Base-by-base conservation (phyloP, 2,329 filamentous ascomycete genomes). In the Aspergillus neotritici region DNA sequence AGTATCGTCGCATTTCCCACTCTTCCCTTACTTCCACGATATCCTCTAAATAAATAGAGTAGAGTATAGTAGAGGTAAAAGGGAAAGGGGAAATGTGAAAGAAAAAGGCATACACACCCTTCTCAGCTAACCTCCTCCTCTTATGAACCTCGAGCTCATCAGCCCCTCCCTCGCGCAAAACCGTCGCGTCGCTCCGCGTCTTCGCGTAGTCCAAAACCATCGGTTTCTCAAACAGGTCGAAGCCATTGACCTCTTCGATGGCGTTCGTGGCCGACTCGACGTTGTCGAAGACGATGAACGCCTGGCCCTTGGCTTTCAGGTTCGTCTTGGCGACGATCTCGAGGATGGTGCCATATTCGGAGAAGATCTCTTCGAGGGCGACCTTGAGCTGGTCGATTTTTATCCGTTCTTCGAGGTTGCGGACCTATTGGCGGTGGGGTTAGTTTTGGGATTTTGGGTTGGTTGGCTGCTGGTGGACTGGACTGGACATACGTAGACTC, bases 71-170 rank as follows among this genome's bases (percentile, higher is more conserved):
- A 36, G 30, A 40, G 34, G 5, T 34, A 5, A 32, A 41, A 40
- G 6, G 6, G 43, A 31, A 15, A 40, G 12, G 5, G 34, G 16
- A 28, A 41, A 41, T 49, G 46, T 25, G 35, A 30, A 48, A 31
- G n/a, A n/a, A n/a, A n/a, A n/a, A n/a, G n/a, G n/a, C n/a, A n/a
- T n/a, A 53, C 52, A 34, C 34, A 94, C 91, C 90, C 69, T 96
- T 96, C 73, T 95, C 88, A 21, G 88, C 91, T 47, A 93, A 67
- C 39, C 93, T 76, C 57, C 84, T 79, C 51, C 86, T 75, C 76
- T 94, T 94, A 69, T 97, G 91, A 49, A 77, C 73, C 65, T 97
- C 91, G 45, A 95, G 80, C 49, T 89, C 87, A n/a, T 90, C 84
- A 13, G 81, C 76, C 5, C 75, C 82, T n/a, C 84, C 85, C 17